Percentiles rank a stretch among this genome's conserved stretches.
phyloP scores from a whole-genome alignment of 768 basidiomycete genomes.

The Scleroderma citrinum region DNA sequence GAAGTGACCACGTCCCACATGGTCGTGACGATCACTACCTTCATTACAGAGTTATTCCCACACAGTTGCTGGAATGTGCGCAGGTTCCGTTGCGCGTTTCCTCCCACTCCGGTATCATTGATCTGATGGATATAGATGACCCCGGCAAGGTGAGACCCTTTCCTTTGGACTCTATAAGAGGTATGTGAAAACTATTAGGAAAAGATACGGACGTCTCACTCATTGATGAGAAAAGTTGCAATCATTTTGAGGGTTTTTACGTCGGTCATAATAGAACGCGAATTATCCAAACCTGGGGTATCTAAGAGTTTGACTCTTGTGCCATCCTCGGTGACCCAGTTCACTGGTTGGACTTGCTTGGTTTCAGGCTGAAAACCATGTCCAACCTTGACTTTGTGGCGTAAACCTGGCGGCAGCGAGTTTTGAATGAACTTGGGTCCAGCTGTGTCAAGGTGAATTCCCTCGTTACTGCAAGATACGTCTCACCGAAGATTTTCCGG shows the following conservation, averaged over 20 bases:
- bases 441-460: not conserved
- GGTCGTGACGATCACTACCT: constrained; percentile 30
- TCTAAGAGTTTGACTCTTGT: not conserved
- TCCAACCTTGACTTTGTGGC: not conserved
- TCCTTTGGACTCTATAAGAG: not conserved
- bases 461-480: not conserved
- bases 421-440: not conserved
- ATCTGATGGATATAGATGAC: not conserved
- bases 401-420: not conserved
- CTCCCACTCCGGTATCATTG: not conserved
- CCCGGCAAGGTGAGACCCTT: not conserved
- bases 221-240: not conserved
- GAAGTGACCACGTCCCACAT: constrained; percentile 27
- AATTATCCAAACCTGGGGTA: not conserved
- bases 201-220: not conserved
- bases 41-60: constrained; percentile 20
- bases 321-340: not conserved
- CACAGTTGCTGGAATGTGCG: constrained; percentile 17
- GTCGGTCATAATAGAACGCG: not conserved
- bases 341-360: not conserved
- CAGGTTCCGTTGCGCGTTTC: not conserved
- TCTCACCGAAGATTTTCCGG: not conserved
- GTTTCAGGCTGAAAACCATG: not conserved
- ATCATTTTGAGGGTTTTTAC: not conserved
- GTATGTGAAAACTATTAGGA: not conserved